phyloP scores from a whole-genome alignment of 2,329 filamentous ascomycete genomes.

The Trichoderma gracile region DNA sequence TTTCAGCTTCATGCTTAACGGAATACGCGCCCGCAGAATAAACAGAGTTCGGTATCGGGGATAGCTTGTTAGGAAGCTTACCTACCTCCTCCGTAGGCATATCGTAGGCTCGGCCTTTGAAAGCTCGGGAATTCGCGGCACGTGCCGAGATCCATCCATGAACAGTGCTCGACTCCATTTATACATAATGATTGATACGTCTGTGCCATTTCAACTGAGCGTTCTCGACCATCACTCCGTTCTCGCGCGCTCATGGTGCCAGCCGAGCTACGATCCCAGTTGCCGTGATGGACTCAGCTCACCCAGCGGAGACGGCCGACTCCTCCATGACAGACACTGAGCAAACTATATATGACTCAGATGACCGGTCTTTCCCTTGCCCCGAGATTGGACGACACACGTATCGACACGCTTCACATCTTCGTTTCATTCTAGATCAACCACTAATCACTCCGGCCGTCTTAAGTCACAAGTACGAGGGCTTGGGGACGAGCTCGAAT shows the following conservation, averaged over 20 bases:
- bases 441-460: neutral
- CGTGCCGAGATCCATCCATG: neutral
- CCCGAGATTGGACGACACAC: neutral
- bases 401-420: neutral
- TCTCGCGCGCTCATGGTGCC: neutral
- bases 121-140: neutral
- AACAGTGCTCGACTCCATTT: neutral
- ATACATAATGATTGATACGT: neutral
- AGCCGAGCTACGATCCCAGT: too few species aligned
- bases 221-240: neutral
- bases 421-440: neutral
- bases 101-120: conserved; percentile 1
- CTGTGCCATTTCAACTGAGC: neutral
- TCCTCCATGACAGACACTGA: neutral
- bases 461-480: neutral
- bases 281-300: too few species aligned
- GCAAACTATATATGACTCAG: neutral
- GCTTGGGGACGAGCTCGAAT: neutral
- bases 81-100: too few species aligned
- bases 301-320: neutral
- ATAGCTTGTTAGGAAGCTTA: neutral
- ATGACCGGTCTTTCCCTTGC: neutral
- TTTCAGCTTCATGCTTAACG: neutral
- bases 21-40: neutral
- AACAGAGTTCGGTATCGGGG: neutral